Conservation (phyloP, 2,329 filamentous ascomycete genomes). For the Zasmidium cellare region DNA sequence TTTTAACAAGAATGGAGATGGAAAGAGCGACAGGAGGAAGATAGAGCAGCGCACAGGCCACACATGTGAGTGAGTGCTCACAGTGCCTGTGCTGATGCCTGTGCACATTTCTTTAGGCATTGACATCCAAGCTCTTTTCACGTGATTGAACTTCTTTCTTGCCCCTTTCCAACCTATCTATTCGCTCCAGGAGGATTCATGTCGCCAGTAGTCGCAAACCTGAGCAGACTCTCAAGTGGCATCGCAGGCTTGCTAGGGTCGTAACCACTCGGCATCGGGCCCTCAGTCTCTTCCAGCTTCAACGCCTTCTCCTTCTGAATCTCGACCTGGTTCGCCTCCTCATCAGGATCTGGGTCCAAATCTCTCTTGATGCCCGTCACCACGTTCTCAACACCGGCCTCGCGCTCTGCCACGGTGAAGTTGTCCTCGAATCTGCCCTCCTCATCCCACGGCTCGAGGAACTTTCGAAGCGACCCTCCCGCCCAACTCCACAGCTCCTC, state of each 20-base stretch:
- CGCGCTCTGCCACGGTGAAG: constrained; percentile 71
- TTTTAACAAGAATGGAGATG: background rate
- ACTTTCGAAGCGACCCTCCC: constrained; percentile 48
- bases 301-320: constrained; percentile 23
- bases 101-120: background rate
- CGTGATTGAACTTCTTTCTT: background rate
- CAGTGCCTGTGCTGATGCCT: background rate
- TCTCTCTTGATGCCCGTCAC: constrained; percentile 67
- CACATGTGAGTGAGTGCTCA: background rate
- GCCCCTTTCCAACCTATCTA: background rate
- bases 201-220: constrained; percentile 16
- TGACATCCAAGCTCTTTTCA: too few relatives aligned
- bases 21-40: background rate
- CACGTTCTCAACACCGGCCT: constrained; percentile 66
- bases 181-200: background rate
- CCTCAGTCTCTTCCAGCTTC: constrained; percentile 14
- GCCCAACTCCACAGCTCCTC: constrained; percentile 63
- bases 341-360: constrained; percentile 46
- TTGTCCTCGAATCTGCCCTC: constrained; percentile 47
- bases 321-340: constrained; percentile 40
- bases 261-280: constrained; percentile 5
- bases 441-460: constrained; percentile 33
- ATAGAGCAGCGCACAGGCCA: background rate
- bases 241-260: constrained; percentile 20
- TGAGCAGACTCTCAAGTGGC: constrained; percentile 32